Percentiles rank a stretch among this genome's conserved stretches.
These are phyloP conservation scores for Tulasnella sp. DNA, from an alignment of 768 basidiomycete genomes.

Conservation along the genomic window DNA sequence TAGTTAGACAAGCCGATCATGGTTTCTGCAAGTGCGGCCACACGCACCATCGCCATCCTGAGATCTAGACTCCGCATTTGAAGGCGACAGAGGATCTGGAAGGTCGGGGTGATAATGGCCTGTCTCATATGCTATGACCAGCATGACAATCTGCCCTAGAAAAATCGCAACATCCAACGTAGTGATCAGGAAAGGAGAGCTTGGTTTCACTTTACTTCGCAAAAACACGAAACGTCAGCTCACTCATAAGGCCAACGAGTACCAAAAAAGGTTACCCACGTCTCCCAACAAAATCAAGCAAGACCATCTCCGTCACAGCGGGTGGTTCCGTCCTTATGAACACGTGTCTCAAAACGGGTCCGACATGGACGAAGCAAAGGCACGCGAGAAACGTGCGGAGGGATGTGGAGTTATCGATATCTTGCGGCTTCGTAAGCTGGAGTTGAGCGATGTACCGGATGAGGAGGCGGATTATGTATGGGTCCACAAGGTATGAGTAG, in stretches of 20 bases:
- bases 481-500: conserved; percentile 18
- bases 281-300: conserved; percentile 19
- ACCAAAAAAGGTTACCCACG: neutral
- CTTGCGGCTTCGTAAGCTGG: conserved; percentile 12
- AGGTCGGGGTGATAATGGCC: conserved; percentile 11
- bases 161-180: conserved; percentile 16
- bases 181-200: neutral
- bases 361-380: conserved; percentile 1
- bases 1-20: neutral
- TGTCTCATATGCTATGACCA: conserved; percentile 18
- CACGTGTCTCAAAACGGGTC: conserved; percentile 4
- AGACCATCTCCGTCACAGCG: neutral
- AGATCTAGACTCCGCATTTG: neutral
- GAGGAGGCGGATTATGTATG: conserved; percentile 15
- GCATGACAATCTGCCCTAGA: conserved; percentile 16
- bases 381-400: conserved; percentile 12
- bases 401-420: conserved; percentile 9
- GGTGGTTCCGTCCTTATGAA: neutral
- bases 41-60: neutral
- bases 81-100: conserved; percentile 13
- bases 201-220: neutral
- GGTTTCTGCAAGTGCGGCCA: too few relatives aligned
- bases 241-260: neutral
- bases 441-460: conserved; percentile 14
- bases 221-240: neutral